Evolutionary conservation across 331 rosid genomes (phyloP), one percentile per base, ranked within the genome.

Genomic region (Phaseolus coccineus): DNA sequence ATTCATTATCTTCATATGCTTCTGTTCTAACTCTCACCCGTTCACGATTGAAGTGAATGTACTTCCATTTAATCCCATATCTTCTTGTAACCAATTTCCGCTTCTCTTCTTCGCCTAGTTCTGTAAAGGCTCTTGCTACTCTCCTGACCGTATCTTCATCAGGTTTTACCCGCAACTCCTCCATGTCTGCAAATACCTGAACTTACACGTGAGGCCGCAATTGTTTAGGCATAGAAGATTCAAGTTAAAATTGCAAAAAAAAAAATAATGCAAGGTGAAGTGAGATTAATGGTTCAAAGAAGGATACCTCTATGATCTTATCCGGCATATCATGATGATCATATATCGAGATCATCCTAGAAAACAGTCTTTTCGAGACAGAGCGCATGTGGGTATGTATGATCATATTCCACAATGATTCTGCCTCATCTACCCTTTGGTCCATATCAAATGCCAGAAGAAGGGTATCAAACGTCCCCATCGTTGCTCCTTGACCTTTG

Each of bases 391-490:
- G 90, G 4, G 92, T 73, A 31, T 87, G 96, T 80, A 93, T 42
- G 81, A 96, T 90, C 98, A 96, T 93, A 87, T 93, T 96, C 99
- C 98, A 96, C 70, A 93, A 76, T n/a, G 97, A 91, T 85, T 96
- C 97, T 78, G 98, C 99, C 84, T 93, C 99, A 40, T 93, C 97
- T 15, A 91, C 89, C 87, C 99, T 90, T 69, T 77, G 73, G 50
- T 93, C 93, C 91, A 86, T 89, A 84, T 93, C 96, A 87, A 93
- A 96, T 62, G 99, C 98, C 73, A 93, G 80, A 61, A 96, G 92
- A 75, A 96, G 98, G 74, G 92, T 87, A 79, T 93, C 98, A 30
- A 90, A 95, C 2, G 98, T 93, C 82, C 94, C 97, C 96, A 96
- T 89, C 66, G 98, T 96, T 74, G 91, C 85, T 69, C 99, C 97